Percentiles rank a stretch among this genome's conserved stretches.
These are phyloP conservation scores for Aspergillus sp. DNA, from an alignment of 2,329 filamentous ascomycete genomes.

Conservation along the genomic window DNA sequence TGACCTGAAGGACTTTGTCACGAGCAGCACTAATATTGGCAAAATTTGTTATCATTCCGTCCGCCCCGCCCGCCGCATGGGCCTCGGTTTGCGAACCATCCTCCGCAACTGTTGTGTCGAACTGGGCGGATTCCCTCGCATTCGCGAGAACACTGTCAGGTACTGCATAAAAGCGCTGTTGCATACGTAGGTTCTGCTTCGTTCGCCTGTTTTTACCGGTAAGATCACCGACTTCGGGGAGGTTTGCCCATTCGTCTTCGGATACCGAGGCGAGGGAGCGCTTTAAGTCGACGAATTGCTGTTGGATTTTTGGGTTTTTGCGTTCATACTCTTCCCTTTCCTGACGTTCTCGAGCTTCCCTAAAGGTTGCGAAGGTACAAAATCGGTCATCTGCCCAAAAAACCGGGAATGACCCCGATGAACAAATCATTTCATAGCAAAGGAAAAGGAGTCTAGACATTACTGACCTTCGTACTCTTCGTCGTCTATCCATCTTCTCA, in stretches of 20 bases:
- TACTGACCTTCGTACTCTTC: constrained; percentile 83
- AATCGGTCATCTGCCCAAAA: constrained; percentile 77
- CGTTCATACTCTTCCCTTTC: constrained; percentile 94
- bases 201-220: constrained; percentile 89
- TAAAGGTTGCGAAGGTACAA: constrained; percentile 60
- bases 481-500: constrained; percentile 90
- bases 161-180: constrained; percentile 87
- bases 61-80: constrained; percentile 51
- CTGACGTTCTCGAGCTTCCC: constrained; percentile 89
- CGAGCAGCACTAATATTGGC: constrained; percentile 94
- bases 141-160: constrained; percentile 93
- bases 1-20: constrained; percentile 94
- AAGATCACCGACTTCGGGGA: constrained; percentile 94
- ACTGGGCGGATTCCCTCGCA: constrained; percentile 74
- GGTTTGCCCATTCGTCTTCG: constrained; percentile 93
- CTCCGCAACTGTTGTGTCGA: constrained; percentile 85
- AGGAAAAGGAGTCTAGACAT: constrained; percentile 19
- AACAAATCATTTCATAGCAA: constrained; percentile 56
- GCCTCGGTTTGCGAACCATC: constrained; percentile 62
- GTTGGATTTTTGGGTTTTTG: constrained; percentile 96
- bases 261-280: constrained; percentile 82
- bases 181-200: constrained; percentile 70
- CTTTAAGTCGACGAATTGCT: constrained; percentile 96
- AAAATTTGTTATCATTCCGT: constrained; percentile 97
- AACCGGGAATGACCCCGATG: constrained; percentile 60